These are phyloP conservation scores for Setaria italica DNA, from an alignment of 202 grass and related monocot species.

Conservation along the genomic window DNA sequence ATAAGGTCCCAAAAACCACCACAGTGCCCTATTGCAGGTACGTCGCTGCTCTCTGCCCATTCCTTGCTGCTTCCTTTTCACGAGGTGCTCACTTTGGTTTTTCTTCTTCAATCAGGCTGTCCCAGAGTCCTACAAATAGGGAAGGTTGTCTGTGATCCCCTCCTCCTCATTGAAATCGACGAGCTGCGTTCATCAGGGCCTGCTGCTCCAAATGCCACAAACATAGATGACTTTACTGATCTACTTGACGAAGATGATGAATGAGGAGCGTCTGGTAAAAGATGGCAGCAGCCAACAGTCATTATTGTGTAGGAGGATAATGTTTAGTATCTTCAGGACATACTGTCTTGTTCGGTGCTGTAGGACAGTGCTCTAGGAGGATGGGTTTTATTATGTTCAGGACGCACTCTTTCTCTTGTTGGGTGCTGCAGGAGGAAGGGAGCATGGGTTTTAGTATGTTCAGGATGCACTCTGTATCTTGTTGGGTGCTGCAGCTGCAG, in stretches of 20 bases:
- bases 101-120: slow-evolving; percentile 59
- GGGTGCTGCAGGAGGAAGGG: not conserved
- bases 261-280: not conserved
- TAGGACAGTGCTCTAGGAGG: not conserved
- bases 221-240: slow-evolving; percentile 78
- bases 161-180: slow-evolving; percentile 78
- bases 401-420: not conserved
- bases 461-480: not conserved
- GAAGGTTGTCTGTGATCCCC: slow-evolving; percentile 64
- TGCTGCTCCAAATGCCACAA: slow-evolving; percentile 32
- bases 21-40: slow-evolving; percentile 84
- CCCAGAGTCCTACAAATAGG: slow-evolving; percentile 54
- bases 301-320: not conserved
- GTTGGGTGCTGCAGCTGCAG: not conserved
- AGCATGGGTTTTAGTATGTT: too few relatives aligned
- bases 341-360: not conserved
- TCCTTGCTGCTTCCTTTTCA: slow-evolving; percentile 21
- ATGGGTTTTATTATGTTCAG: too few relatives aligned
- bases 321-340: not conserved
- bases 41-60: not conserved
- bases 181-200: slow-evolving; percentile 58
- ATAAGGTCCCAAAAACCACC: slow-evolving; percentile 58
- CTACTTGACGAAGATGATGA: slow-evolving; percentile 52
- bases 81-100: slow-evolving; percentile 9
- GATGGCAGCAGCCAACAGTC: too few relatives aligned